Conservation (phyloP, 2,329 filamentous ascomycete species). For the Exophiala sideris region DNA sequence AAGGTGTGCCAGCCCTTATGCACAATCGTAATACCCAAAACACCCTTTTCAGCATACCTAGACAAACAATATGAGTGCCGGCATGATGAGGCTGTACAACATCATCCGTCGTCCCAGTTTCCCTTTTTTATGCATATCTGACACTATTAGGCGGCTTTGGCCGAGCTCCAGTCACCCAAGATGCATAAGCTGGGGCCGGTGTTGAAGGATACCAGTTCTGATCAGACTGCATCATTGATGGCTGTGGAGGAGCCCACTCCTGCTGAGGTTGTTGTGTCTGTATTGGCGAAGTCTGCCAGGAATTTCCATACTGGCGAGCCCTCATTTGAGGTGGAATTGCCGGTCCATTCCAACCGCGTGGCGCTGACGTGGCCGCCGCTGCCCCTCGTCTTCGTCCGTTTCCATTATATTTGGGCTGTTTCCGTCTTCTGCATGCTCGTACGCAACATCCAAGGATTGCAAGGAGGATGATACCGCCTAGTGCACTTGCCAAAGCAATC, state of each 20-base stretch:
- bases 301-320: slow-evolving; percentile 25
- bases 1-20: too few species aligned
- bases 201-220: too few species aligned
- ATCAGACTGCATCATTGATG: background rate
- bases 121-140: slow-evolving; percentile 17
- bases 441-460: slow-evolving; percentile 65
- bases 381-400: background rate
- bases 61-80: too few species aligned
- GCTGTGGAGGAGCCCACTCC: slow-evolving; percentile 24
- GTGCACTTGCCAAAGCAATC: slow-evolving; percentile 70
- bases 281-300: slow-evolving; percentile 3
- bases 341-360: slow-evolving; percentile 25
- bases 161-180: background rate
- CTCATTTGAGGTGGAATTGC: slow-evolving; percentile 25
- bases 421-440: slow-evolving; percentile 50
- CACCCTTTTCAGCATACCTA: slow-evolving; percentile 4
- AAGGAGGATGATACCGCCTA: slow-evolving; percentile 71
- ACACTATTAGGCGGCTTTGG: slow-evolving; percentile 14
- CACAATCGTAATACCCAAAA: too few species aligned
- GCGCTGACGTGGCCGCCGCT: background rate
- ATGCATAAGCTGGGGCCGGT: slow-evolving; percentile 10
- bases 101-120: background rate
- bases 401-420: slow-evolving; percentile 8
- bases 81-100: background rate
- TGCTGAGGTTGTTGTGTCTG: slow-evolving; percentile 8